A percentile compares a stretch with the other conserved stretches of the same genome.
These are phyloP conservation scores for Solanum medicagineum DNA, from an alignment of 257 asterid genomes.

Conservation along the genomic window DNA sequence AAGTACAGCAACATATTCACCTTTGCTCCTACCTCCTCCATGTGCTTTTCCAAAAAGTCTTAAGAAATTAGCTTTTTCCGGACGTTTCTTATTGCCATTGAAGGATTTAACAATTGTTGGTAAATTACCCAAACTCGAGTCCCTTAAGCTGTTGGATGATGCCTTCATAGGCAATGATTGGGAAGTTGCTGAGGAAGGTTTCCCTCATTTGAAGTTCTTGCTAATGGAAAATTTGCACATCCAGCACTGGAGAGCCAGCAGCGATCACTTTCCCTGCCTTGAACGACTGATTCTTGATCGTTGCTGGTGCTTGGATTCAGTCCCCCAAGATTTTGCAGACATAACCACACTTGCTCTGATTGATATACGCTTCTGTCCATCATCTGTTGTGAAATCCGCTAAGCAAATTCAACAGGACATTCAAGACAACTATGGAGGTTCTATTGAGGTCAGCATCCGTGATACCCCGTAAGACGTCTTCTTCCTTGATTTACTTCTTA, in stretches of 20 bases:
- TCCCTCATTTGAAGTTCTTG: neutral
- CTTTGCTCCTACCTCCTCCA: neutral
- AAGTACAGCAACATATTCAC: too few species aligned
- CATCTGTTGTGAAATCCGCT: conserved; percentile 9
- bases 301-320: neutral
- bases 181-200: neutral
- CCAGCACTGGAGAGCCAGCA: neutral
- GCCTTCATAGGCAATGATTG: neutral
- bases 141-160: neutral
- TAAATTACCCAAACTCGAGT: neutral
- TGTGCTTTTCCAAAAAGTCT: conserved; percentile 9
- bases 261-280: conserved; percentile 7
- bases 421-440: neutral
- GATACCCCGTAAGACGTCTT: neutral
- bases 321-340: neutral
- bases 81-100: neutral
- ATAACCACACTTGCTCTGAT: neutral
- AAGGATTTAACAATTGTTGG: neutral
- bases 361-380: neutral
- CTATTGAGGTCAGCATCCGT: neutral
- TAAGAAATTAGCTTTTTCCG: neutral
- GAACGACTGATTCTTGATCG: conserved; percentile 3
- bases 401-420: conserved; percentile 13
- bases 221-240: neutral
- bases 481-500: neutral